Evolutionary conservation across 2,329 filamentous ascomycete species (phyloP), one percentile per base, ranked within the genome.

Genomic region (Fusarium sp.): DNA sequence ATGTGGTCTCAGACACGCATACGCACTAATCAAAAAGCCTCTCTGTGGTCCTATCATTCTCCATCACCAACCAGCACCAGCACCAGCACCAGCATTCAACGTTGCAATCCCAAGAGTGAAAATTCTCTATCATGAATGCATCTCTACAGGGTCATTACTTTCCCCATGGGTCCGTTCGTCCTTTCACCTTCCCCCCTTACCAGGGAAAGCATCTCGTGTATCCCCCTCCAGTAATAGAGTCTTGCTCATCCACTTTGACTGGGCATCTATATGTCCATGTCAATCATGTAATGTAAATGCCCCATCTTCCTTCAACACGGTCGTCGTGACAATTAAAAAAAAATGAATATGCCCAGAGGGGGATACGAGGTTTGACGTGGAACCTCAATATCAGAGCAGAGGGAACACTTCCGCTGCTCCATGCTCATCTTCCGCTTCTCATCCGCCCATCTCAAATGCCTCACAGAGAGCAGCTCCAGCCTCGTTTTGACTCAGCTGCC

Each of bases 401-500:
- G 24, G 17, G 24, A 51, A 17, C 10, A 10, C 46, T 51, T 51
- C 46, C 51, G 51, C 7, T 55, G n/a, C n/a, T 35, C 29, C 27
- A 35, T 55, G 8, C 11, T 33, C 29, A 55, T 55, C 31, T 22
- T 22, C 51, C 12, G 9, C 31, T 20, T n/a, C 33, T 24, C 20
- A 57, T 38, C 53, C 3, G 6, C 17, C 10, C 16, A 24, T 24
- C 9, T 10, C 24, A 24, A 49, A 40, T 64, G 38, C 65, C 44
- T 77, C 73, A 76, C 71, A 69, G 75, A 40, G 66, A 71, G 42
- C 75, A 77, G 63, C 56, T 71, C 75, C 75, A 77, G 66, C 66
- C 70, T 75, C 72, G 68, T 64, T 69, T 74, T 40, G 68, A 59
- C 58, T 69, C 44, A 16, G 44, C 44, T 4, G 36, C 55, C 12